A percentile compares a stretch with the other conserved stretches of the same genome.
Evolutionary conservation across 73 alveolate species (phyloP).

Genomic region (Blepharisma stoltei): DNA sequence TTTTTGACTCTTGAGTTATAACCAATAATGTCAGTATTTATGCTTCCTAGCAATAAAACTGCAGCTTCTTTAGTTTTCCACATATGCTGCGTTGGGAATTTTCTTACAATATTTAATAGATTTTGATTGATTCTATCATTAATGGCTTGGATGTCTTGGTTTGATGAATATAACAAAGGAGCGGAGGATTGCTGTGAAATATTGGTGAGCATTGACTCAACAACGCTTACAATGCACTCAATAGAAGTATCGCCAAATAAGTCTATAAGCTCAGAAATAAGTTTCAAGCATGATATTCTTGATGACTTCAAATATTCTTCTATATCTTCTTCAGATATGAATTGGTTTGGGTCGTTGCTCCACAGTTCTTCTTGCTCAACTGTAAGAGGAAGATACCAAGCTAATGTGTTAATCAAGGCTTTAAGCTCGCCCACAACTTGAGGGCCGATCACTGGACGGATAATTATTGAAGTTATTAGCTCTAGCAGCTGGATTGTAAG

Average conservation of each 20-base stretch:
- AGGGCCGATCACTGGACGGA: conserved; percentile 41
- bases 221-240: conserved; percentile 37
- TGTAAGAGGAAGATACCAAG: conserved; percentile 50
- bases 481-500: conserved; percentile 54
- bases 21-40: conserved; percentile 51
- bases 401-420: conserved; percentile 45
- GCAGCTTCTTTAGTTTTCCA: conserved; percentile 62
- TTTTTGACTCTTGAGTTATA: conserved; percentile 33
- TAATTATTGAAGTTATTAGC: conserved; percentile 48
- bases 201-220: neutral
- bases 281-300: conserved; percentile 42
- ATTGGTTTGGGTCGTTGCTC: conserved; percentile 44
- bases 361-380: conserved; percentile 36
- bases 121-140: neutral
- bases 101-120: neutral
- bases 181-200: conserved; percentile 26
- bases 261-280: conserved; percentile 53
- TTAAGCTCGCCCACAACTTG: conserved; percentile 40
- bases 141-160: conserved; percentile 5
- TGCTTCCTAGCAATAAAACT: conserved; percentile 45
- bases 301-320: conserved; percentile 38
- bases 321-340: conserved; percentile 53
- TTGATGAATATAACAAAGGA: neutral
- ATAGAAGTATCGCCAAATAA: conserved; percentile 53
- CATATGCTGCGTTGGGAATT: conserved; percentile 33